A percentile compares a stretch with the other conserved stretches of the same genome.
Evolutionary conservation across 257 asterid genomes (phyloP).

Genomic region (Fraxinus excelsior): DNA sequence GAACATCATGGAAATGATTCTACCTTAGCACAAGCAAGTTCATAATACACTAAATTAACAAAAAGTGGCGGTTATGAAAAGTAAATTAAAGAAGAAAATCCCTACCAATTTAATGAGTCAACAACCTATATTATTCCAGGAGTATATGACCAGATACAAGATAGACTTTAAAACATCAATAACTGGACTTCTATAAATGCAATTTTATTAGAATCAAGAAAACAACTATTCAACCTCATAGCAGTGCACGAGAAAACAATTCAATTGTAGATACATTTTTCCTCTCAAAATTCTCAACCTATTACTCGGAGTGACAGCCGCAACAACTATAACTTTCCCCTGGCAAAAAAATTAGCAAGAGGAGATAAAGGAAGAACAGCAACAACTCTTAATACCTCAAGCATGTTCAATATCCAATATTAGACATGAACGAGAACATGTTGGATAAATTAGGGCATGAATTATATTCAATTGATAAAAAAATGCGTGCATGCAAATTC

Average conservation of each 20-base stretch:
- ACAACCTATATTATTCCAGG: background rate
- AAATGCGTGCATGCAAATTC: too few relatives aligned
- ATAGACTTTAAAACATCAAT: background rate
- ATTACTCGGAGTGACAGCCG: background rate
- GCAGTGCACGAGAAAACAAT: slow-evolving; percentile 3
- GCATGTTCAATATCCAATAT: background rate
- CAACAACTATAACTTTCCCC: background rate
- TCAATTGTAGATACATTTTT: background rate
- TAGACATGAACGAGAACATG: background rate
- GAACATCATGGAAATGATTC: background rate
- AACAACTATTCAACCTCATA: background rate
- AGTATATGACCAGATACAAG: background rate
- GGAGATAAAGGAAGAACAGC: slow-evolving; percentile 8
- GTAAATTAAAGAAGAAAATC: background rate
- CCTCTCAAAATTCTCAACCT: background rate
- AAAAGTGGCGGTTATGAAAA: background rate
- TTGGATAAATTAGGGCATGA: too few relatives aligned
- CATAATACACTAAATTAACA: too few relatives aligned
- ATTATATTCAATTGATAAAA: too few relatives aligned
- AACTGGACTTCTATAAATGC: background rate
- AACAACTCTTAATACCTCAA: background rate
- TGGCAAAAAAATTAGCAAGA: background rate
- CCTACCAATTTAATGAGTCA: background rate
- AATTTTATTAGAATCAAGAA: slow-evolving; percentile 7
- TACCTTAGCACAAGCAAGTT: background rate